Conservation (phyloP, 1,139 yeast genomes). For the Saccharomyces hybrid region DNA sequence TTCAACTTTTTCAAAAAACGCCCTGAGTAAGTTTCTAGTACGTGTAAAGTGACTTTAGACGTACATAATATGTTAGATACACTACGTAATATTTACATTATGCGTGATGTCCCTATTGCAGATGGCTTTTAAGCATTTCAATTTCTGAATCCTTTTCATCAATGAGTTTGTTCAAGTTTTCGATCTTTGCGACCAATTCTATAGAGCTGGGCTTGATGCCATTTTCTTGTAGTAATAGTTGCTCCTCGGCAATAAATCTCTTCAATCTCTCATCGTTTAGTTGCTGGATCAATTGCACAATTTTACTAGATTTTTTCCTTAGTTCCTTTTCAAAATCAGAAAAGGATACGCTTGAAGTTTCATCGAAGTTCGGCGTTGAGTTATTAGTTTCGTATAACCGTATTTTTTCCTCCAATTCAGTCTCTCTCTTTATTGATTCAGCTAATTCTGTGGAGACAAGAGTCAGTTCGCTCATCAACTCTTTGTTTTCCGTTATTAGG, state of each 20-base stretch:
- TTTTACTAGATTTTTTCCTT: conserved; percentile 39
- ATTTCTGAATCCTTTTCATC: conserved; percentile 41
- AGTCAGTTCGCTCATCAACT: conserved; percentile 54
- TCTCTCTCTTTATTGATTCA: conserved; percentile 59
- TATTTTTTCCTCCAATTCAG: conserved; percentile 46
- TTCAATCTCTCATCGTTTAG: conserved; percentile 57
- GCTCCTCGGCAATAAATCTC: conserved; percentile 64
- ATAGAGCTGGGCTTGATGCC: conserved; percentile 48
- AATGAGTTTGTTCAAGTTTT: conserved; percentile 43
- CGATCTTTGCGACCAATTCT: conserved; percentile 51
- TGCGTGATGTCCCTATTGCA: conserved; percentile 2
- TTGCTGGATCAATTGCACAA: conserved; percentile 48
- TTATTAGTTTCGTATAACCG: conserved; percentile 11
- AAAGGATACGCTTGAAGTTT: conserved; percentile 2
- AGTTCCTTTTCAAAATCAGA: conserved; percentile 25
- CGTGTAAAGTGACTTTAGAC: neutral
- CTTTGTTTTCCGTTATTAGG: conserved; percentile 51
- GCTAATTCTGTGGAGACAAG: conserved; percentile 66
- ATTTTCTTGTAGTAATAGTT: conserved; percentile 48
- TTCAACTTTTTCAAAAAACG: neutral
- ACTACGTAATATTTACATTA: neutral
- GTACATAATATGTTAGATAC: neutral
- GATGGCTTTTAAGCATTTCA: neutral
- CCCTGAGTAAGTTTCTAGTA: neutral
- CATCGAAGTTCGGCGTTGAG: conserved; percentile 5